Evolutionary conservation across 495 filamentous ascomycete genomes (phyloP).

Genomic region (Rostrohypoxylon terebratum): DNA sequence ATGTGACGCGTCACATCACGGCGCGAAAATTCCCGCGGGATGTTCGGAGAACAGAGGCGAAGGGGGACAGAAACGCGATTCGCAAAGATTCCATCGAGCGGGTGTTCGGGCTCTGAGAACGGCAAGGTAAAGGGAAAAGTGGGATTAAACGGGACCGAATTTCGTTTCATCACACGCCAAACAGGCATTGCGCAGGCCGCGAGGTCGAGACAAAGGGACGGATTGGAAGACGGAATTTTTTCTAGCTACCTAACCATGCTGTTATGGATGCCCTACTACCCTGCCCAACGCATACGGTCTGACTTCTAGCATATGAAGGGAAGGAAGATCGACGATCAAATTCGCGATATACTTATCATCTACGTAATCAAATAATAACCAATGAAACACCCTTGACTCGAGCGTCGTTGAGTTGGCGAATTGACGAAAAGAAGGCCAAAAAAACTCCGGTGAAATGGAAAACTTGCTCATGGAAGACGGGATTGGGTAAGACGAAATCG

Average conservation of each 20-base stretch:
- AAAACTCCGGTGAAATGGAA: conserved; percentile 3
- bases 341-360: conserved; percentile 11
- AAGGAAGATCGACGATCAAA: conserved; percentile 16
- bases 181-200: conserved; percentile 22
- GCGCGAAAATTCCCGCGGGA: conserved; percentile 1
- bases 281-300: conserved; percentile 2
- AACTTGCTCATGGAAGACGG: neutral
- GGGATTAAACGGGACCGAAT: conserved; percentile 5
- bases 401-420: neutral
- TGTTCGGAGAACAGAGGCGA: conserved; percentile 2
- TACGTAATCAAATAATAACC: conserved; percentile 26
- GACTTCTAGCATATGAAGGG: conserved; percentile 8
- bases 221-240: neutral
- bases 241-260: neutral
- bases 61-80: conserved; percentile 17
- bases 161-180: conserved; percentile 14
- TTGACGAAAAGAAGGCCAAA: neutral
- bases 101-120: conserved; percentile 32
- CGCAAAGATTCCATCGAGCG: conserved; percentile 21
- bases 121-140: conserved; percentile 15
- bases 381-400: conserved; percentile 7
- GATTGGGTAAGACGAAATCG: conserved; percentile 3
- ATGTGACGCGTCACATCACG: conserved; percentile 29
- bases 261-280: neutral
- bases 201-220: conserved; percentile 6